Evolutionary conservation across 805 yeast genomes (phyloP).

Genomic region (Barnettozyma wickerhamii): DNA sequence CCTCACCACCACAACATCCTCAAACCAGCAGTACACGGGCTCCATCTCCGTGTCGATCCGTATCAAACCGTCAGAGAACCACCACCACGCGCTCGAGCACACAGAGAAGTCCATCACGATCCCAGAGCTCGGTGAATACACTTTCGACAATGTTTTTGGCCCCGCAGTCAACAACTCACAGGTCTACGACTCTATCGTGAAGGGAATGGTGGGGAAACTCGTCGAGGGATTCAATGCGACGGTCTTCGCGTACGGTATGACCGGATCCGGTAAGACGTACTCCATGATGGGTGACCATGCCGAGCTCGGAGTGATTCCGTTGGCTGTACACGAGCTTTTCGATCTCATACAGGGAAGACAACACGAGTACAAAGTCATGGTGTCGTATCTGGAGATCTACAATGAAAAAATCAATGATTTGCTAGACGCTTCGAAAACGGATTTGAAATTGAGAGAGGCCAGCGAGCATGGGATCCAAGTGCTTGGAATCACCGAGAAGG

Average conservation of each 20-base stretch:
- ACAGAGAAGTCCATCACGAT: constrained; percentile 4
- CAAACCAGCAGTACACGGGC: constrained; percentile 33
- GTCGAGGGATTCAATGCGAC: constrained; percentile 82
- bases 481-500: constrained; percentile 63
- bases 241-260: constrained; percentile 94
- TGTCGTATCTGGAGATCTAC: constrained; percentile 86
- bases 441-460: constrained; percentile 77
- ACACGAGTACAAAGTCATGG: constrained; percentile 41
- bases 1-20: background rate
- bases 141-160: constrained; percentile 76
- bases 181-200: constrained; percentile 57
- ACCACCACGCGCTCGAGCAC: constrained; percentile 42
- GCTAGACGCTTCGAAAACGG: constrained; percentile 38
- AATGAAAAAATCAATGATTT: constrained; percentile 88
- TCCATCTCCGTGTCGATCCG: constrained; percentile 73
- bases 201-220: constrained; percentile 47
- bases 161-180: constrained; percentile 48
- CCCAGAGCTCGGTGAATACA: constrained; percentile 58
- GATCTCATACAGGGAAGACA: constrained; percentile 19
- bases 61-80: constrained; percentile 55
- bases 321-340: constrained; percentile 69
- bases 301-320: constrained; percentile 76
- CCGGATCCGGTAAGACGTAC: constrained; percentile 92
- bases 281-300: constrained; percentile 72
- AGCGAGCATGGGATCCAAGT: constrained; percentile 67